phyloP scores from a whole-genome alignment of 306 rosid genomes.

The Crotalaria pallida region DNA sequence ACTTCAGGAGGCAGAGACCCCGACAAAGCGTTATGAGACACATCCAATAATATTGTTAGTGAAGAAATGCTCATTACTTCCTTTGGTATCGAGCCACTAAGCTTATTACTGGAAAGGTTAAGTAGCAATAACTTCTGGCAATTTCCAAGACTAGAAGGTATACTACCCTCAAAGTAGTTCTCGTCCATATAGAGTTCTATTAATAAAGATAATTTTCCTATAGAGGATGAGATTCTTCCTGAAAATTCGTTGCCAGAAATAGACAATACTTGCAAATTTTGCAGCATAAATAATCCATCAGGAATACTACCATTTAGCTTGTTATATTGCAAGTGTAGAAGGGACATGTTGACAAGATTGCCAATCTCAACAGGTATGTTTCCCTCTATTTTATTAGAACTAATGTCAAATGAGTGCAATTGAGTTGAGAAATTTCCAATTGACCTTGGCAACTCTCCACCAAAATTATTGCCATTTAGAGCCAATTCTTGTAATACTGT shows the following conservation, averaged over 20 bases:
- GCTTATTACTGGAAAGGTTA: conserved; percentile 29
- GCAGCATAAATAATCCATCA: conserved; percentile 22
- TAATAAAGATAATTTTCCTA: conserved; percentile 37
- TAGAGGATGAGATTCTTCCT: conserved; percentile 29
- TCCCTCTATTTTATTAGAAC: conserved; percentile 15
- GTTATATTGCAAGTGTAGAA: conserved; percentile 25
- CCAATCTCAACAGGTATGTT: conserved; percentile 29
- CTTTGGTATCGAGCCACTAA: conserved; percentile 32
- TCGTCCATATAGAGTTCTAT: neutral
- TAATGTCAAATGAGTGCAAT: neutral
- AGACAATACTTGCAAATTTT: neutral
- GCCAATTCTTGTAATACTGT: conserved; percentile 11
- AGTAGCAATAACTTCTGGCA: conserved; percentile 4
- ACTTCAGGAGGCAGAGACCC: conserved; percentile 37
- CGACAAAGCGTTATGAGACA: conserved; percentile 30
- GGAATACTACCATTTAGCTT: conserved; percentile 24
- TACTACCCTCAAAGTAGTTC: conserved; percentile 33
- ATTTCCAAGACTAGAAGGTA: conserved; percentile 36
- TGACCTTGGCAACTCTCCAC: conserved; percentile 32
- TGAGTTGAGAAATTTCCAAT: conserved; percentile 26
- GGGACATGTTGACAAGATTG: conserved; percentile 21
- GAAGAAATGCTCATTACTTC: conserved; percentile 33
- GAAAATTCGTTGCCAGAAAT: conserved; percentile 26
- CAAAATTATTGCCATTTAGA: conserved; percentile 25
- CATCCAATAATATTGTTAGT: conserved; percentile 25